Evolutionary conservation across 192 early-diverging fungal genomes (phyloP).

Genomic region (Thamnidium elegans): DNA sequence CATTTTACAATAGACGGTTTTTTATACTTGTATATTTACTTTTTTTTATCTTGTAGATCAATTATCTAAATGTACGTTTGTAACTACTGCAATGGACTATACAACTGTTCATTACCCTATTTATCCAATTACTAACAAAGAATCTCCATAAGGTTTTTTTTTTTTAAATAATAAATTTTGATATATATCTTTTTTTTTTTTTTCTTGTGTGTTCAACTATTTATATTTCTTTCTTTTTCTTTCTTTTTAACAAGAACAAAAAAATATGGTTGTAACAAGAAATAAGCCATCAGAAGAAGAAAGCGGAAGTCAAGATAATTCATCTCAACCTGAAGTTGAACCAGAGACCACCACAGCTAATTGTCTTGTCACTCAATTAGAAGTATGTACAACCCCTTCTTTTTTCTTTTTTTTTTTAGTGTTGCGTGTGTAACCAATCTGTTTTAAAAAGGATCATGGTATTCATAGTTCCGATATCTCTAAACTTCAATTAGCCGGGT

Average conservation of each 20-base stretch:
- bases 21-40: background rate
- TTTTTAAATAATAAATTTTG: too few relatives aligned
- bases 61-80: slow-evolving; percentile 22
- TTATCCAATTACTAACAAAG: slow-evolving; percentile 7
- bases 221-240: background rate
- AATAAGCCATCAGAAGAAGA: background rate
- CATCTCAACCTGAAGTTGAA: background rate
- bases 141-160: too few relatives aligned
- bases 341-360: too few relatives aligned
- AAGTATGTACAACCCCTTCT: background rate
- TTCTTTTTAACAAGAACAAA: background rate
- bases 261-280: background rate
- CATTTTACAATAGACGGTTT: background rate
- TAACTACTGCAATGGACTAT: slow-evolving; percentile 15
- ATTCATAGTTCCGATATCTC: slow-evolving; percentile 68
- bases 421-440: background rate
- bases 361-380: background rate
- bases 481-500: slow-evolving; percentile 88
- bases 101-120: slow-evolving; percentile 20
- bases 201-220: too few relatives aligned
- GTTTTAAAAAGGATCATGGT: slow-evolving; percentile 34
- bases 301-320: background rate
- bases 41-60: slow-evolving; percentile 3
- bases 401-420: too few relatives aligned
- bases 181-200: background rate